These are phyloP conservation scores for Nosema muscidifuracis DNA, from an alignment of 371 early-diverging fungal species.

Conservation along the genomic window DNA sequence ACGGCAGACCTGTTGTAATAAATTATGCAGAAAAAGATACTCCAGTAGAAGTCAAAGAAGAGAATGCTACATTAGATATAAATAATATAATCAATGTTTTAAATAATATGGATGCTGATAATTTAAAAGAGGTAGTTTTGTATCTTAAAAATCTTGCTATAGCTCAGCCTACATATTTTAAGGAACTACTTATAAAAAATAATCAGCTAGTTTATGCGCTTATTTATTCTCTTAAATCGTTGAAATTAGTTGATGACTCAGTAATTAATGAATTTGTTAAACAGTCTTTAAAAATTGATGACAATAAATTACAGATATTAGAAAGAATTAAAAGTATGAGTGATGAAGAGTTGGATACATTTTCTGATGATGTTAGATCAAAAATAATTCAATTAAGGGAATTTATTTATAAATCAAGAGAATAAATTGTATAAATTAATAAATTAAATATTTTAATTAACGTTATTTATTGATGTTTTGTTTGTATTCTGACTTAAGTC, in stretches of 20 bases:
- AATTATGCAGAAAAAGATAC: constrained; percentile 64
- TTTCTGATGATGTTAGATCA: constrained; percentile 49
- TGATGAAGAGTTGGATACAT: constrained; percentile 54
- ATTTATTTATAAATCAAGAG: constrained; percentile 38
- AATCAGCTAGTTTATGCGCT: constrained; percentile 54
- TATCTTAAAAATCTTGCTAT: constrained; percentile 62
- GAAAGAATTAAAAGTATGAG: constrained; percentile 56
- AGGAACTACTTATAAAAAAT: constrained; percentile 55
- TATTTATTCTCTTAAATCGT: constrained; percentile 48
- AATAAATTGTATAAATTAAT: no score
- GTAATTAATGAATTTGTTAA: constrained; percentile 47
- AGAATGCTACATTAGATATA: constrained; percentile 35
- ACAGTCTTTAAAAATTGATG: constrained; percentile 49
- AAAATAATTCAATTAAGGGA: constrained; percentile 52
- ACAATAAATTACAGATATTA: constrained; percentile 59
- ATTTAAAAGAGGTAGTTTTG: constrained; percentile 60
- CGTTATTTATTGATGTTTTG: no score
- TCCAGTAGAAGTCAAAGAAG: constrained; percentile 42
- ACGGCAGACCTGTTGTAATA: constrained; percentile 63
- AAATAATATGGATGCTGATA: constrained; percentile 56
- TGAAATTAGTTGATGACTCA: constrained; percentile 49
- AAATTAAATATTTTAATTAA: no score
- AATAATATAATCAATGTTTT: constrained; percentile 55
- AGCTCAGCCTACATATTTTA: constrained; percentile 60
- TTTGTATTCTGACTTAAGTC: no score